Evolutionary conservation across 2,329 filamentous ascomycete species (phyloP), one percentile per base, ranked within the genome.

Genomic region (Ceratocystiopsis sp.): DNA sequence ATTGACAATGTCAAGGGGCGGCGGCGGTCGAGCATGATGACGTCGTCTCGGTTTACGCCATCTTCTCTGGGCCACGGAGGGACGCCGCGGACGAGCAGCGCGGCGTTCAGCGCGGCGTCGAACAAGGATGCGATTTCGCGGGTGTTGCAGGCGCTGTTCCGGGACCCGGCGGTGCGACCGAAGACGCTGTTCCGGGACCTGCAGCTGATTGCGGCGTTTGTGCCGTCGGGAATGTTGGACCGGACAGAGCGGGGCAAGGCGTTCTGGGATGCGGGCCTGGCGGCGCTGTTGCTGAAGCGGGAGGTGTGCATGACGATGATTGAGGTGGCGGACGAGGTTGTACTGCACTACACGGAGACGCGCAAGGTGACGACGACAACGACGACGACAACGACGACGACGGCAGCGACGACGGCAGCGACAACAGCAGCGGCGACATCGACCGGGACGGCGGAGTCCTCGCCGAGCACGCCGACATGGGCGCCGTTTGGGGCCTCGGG

Each of bases 191-290:
- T 87, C 62, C 78, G 84, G 7, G 84, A 89, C 54, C 59, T 91
- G 38, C 84, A 91, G 55, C 84, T 78, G 49, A 79, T 82, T 48
- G 74, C 76, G 1, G 68, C 75, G 0, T 79, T 81, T 52, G 73
- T 81, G 3, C 71, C 76, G 6, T 58, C 74, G 1, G 62, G 67
- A 0, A 62, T 77, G 2, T 61, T 82, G 9, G 77, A 81, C 53
- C 70, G 68, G 50, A 71, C 72, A 0, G 75, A 78, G 36, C 67
- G 66, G 3, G 75, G 73, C 41, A 91, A 86, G 52, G 84, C 87
- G 0, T 96, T 96, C 57, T 84, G 86, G 73, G 84, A 94, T 53
- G 81, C 86, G 21, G 85, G 84, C 0, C 71, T 94, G 7, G 89
- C 91, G 0, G 86, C 89, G 2, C 67, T 95, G n/a, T 75, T 78